Conservation (phyloP, 768 basidiomycete genomes). For the Mycena venus region DNA sequence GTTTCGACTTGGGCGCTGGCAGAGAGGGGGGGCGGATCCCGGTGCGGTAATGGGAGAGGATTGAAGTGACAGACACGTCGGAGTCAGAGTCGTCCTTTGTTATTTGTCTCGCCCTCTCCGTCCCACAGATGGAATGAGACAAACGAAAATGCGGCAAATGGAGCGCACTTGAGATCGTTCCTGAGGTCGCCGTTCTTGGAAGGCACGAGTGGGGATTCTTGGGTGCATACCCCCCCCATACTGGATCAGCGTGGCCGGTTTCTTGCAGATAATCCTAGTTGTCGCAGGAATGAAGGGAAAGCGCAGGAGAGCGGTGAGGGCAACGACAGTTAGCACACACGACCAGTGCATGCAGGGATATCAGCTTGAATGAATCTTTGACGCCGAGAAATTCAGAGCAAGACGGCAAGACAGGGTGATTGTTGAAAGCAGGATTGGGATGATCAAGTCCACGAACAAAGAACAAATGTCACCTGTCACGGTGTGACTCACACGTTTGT, state of each 20-base stretch:
- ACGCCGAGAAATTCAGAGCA: too few species aligned
- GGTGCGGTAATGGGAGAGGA: conserved; percentile 20
- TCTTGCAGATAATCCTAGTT: too few species aligned
- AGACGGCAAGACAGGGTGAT: too few species aligned
- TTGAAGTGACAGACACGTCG: neutral
- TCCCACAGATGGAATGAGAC: conserved; percentile 29
- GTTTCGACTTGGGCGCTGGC: conserved; percentile 36
- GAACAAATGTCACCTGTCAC: too few species aligned
- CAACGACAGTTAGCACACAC: neutral
- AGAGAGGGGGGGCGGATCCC: neutral
- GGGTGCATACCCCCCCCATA: neutral
- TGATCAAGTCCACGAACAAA: too few species aligned
- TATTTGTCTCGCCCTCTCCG: conserved; percentile 28
- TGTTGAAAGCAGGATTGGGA: too few species aligned
- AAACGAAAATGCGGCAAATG: conserved; percentile 10
- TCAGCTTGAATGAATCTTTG: too few species aligned
- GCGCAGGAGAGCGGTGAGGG: conserved; percentile 3
- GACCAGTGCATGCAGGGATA: conserved; percentile 1
- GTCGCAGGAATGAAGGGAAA: neutral
- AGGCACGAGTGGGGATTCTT: conserved; percentile 4
- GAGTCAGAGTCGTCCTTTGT: neutral
- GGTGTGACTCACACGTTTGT: too few species aligned
- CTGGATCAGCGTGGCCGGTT: too few species aligned
- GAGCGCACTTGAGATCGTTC: conserved; percentile 5
- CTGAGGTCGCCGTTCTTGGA: conserved; percentile 22